phyloP scores from a whole-genome alignment of 2,329 filamentous ascomycete genomes.

The Emergomyces orientalis region DNA sequence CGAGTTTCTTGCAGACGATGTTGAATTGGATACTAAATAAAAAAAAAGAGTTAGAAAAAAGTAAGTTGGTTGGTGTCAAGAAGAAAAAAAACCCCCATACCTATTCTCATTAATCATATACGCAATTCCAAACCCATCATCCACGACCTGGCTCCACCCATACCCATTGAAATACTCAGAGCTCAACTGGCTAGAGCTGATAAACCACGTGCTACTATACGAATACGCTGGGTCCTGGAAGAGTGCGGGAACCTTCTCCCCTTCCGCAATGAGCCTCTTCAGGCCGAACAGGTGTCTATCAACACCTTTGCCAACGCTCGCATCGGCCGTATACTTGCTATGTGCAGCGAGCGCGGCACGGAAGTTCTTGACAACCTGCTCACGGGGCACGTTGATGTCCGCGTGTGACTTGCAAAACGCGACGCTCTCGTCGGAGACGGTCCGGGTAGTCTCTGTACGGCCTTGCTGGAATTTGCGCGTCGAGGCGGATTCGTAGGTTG shows the following conservation, averaged over 20 bases:
- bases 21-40: conserved; percentile 92
- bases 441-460: conserved; percentile 89
- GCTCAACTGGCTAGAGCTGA: conserved; percentile 81
- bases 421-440: conserved; percentile 81
- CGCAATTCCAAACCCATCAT: conserved; percentile 91
- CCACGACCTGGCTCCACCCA: conserved; percentile 95
- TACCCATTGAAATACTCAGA: conserved; percentile 99
- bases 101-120: conserved; percentile 99
- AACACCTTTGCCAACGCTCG: conserved; percentile 84
- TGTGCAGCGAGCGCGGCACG: conserved; percentile 72
- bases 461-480: conserved; percentile 93
- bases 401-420: conserved; percentile 83
- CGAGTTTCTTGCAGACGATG: conserved; percentile 85
- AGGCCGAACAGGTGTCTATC: conserved; percentile 96
- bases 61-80: conserved; percentile 6
- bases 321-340: conserved; percentile 81
- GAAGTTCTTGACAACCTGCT: conserved; percentile 65
- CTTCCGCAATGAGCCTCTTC: conserved; percentile 75
- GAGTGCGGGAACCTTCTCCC: conserved; percentile 70
- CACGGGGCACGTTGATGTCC: conserved; percentile 54
- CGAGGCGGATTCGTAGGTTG: conserved; percentile 93
- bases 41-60: too few relatives aligned
- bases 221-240: conserved; percentile 77
- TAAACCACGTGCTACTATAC: conserved; percentile 82
- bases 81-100: conserved; percentile 37